Evolutionary conservation across 2,329 filamentous ascomycete genomes (phyloP).

Genomic region (Apiospora malaysiana): DNA sequence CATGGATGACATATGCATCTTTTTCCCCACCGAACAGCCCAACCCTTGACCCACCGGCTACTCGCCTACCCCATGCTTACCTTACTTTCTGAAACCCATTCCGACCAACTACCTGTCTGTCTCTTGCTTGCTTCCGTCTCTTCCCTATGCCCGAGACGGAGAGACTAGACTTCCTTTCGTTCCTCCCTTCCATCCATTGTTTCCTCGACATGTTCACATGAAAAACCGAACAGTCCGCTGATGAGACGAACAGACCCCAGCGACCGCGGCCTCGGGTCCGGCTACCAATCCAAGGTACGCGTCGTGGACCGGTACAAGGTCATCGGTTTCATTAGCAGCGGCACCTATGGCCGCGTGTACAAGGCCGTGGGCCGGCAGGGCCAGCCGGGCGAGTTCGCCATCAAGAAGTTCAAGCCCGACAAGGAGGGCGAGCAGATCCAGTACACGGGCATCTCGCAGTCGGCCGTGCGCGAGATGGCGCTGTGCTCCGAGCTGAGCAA

Average conservation of each 20-base stretch:
- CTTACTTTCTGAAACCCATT: slow-evolving; percentile 7
- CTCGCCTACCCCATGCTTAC: slow-evolving; percentile 7
- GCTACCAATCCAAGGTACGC: slow-evolving; percentile 80
- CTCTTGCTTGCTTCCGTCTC: not conserved
- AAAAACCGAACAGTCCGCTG: not conserved
- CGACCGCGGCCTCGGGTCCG: slow-evolving; percentile 50
- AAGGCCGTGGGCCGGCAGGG: slow-evolving; percentile 83
- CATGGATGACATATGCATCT: slow-evolving; percentile 10
- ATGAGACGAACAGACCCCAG: slow-evolving; percentile 51
- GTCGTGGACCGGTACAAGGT: slow-evolving; percentile 95
- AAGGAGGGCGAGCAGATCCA: slow-evolving; percentile 95
- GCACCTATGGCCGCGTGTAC: slow-evolving; percentile 97
- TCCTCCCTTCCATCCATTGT: not conserved
- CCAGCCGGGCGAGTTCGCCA: slow-evolving; percentile 85
- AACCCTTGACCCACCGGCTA: slow-evolving; percentile 14
- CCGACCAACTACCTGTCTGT: not conserved
- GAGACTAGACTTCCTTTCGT: not conserved
- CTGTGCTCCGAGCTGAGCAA: slow-evolving; percentile 91
- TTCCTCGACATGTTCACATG: not conserved
- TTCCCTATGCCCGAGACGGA: not conserved
- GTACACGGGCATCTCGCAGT: slow-evolving; percentile 97
- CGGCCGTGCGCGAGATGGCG: slow-evolving; percentile 96
- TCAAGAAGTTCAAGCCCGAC: slow-evolving; percentile 99
- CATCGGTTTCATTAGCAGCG: slow-evolving; percentile 96
- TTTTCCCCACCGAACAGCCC: not conserved